Conservation (phyloP, 2,329 filamentous ascomycete species). For the Purpureocillium lavendulum region DNA sequence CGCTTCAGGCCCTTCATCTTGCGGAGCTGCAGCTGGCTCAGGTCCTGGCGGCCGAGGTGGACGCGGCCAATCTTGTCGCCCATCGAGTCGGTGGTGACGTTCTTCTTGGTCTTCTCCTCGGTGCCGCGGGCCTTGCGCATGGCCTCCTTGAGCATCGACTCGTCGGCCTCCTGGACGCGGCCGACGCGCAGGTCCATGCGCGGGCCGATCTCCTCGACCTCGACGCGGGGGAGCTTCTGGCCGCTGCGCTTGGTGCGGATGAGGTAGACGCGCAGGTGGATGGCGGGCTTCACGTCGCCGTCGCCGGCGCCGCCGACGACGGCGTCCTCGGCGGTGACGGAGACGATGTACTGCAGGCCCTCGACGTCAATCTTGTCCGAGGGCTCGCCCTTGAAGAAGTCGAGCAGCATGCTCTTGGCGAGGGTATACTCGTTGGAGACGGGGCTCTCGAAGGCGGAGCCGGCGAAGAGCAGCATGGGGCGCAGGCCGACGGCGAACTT, state of each 20-base stretch:
- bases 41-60: conserved; percentile 84
- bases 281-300: conserved; percentile 41
- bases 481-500: conserved; percentile 75
- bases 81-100: conserved; percentile 81
- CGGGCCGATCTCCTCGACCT: conserved; percentile 92
- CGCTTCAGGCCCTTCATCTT: conserved; percentile 99
- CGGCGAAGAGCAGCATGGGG: conserved; percentile 86
- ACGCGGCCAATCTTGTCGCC: conserved; percentile 95
- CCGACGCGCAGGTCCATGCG: conserved; percentile 87
- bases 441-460: conserved; percentile 77
- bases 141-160: conserved; percentile 76
- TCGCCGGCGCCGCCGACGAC: conserved; percentile 14
- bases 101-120: conserved; percentile 87
- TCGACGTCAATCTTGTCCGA: conserved; percentile 85
- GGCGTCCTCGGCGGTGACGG: conserved; percentile 64
- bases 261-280: conserved; percentile 72
- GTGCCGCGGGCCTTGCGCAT: conserved; percentile 73
- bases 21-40: conserved; percentile 79
- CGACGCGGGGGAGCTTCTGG: conserved; percentile 79
- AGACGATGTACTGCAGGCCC: conserved; percentile 84
- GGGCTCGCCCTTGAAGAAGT: conserved; percentile 78
- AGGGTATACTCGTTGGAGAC: conserved; percentile 73
- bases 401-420: conserved; percentile 77
- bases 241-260: conserved; percentile 80
- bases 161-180: conserved; percentile 69